phyloP scores from a whole-genome alignment of 2,329 filamentous ascomycete species.

The Aspergillus fructus region DNA sequence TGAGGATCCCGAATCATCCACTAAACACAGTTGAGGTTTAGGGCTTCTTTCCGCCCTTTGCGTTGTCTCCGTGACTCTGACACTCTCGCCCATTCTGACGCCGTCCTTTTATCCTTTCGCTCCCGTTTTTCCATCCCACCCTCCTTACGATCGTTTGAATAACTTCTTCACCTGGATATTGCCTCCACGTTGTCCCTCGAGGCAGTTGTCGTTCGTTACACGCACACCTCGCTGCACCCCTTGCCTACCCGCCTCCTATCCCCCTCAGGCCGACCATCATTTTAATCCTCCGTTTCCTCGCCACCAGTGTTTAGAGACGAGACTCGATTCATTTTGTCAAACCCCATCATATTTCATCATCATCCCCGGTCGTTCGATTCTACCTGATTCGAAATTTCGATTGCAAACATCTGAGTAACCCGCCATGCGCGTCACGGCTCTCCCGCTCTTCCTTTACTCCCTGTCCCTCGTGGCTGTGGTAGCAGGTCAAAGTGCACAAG shows the following conservation, averaged over 20 bases:
- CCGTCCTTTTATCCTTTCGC: not conserved
- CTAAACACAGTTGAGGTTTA: not conserved
- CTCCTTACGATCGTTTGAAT: constrained; percentile 12
- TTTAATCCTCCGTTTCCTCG: not conserved
- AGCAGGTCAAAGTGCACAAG: constrained; percentile 28
- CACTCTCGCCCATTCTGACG: not conserved
- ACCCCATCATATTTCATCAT: not conserved
- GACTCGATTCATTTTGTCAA: not conserved
- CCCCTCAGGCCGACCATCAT: no score
- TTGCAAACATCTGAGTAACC: constrained; percentile 3
- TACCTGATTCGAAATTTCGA: not conserved
- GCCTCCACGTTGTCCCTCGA: constrained; percentile 1
- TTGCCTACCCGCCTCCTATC: not conserved
- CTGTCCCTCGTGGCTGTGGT: constrained; percentile 32
- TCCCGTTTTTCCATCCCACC: constrained; percentile 13
- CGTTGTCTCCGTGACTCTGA: constrained; percentile 1
- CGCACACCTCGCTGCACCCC: constrained; percentile 9
- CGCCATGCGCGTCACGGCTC: constrained; percentile 32
- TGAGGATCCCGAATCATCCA: not conserved
- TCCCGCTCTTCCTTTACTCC: constrained; percentile 34
- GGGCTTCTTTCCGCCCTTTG: constrained; percentile 6
- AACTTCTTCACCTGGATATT: constrained; percentile 5
- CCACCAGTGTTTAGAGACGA: not conserved
- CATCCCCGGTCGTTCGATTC: constrained; percentile 4
- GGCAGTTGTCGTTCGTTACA: constrained; percentile 21